A percentile compares a stretch with the other conserved stretches of the same genome.
These are phyloP conservation scores for Picea mariana DNA, from an alignment of 83 land plant species.

Conservation along the genomic window DNA sequence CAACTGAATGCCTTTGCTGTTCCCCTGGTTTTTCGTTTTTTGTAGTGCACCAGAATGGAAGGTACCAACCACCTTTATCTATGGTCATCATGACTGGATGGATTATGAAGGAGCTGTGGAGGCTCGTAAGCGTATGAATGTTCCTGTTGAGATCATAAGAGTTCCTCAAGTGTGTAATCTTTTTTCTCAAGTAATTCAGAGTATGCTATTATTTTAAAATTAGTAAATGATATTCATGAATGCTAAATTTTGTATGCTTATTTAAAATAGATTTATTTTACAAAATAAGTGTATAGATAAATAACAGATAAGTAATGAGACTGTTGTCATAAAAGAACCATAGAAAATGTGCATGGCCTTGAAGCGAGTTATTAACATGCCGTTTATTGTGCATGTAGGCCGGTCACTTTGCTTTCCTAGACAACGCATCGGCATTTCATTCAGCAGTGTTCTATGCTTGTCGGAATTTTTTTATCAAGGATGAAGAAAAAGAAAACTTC, in stretches of 20 bases:
- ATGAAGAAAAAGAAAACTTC: constrained; percentile 16
- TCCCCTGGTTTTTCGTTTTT: neutral
- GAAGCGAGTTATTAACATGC: neutral
- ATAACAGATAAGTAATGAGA: neutral
- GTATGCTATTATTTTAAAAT: neutral
- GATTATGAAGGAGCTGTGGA: constrained; percentile 79
- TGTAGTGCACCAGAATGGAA: constrained; percentile 96
- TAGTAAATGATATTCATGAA: neutral
- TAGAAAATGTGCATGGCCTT: neutral
- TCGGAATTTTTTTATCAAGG: constrained; percentile 44
- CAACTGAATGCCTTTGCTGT: neutral
- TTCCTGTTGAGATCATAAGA: constrained; percentile 84
- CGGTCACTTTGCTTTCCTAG: constrained; percentile 93
- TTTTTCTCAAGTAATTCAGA: neutral
- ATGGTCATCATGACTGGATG: constrained; percentile 96
- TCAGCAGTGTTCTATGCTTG: constrained; percentile 82
- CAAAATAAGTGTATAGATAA: neutral
- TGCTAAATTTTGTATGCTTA: neutral
- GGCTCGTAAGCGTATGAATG: constrained; percentile 83
- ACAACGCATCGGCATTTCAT: constrained; percentile 80
- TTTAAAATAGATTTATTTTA: neutral
- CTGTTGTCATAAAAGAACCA: neutral
- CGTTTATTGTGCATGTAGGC: constrained; percentile 41
- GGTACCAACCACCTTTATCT: constrained; percentile 98
- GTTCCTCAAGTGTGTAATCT: constrained; percentile 63